phyloP scores from a whole-genome alignment of 2,329 filamentous ascomycete species.

The Neoarthrinium moseri region DNA sequence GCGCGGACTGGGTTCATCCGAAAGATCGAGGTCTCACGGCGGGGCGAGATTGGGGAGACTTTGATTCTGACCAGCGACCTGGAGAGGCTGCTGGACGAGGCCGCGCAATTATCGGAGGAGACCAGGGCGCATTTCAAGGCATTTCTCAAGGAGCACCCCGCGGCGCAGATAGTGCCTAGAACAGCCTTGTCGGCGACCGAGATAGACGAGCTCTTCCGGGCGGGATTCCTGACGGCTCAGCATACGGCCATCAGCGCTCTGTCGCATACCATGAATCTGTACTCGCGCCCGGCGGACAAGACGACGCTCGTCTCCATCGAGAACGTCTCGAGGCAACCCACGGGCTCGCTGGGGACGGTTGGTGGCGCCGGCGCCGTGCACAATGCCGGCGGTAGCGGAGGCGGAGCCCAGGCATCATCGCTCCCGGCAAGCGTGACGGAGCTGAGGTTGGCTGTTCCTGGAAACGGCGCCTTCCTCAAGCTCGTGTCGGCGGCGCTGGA shows the following conservation, averaged over 20 bases:
- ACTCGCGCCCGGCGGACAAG: slow-evolving; percentile 50
- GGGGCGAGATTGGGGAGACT: slow-evolving; percentile 62
- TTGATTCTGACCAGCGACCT: slow-evolving; percentile 60
- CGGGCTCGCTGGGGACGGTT: slow-evolving; percentile 67
- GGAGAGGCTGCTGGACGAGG: slow-evolving; percentile 42
- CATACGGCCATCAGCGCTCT: slow-evolving; percentile 32
- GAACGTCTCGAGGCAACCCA: slow-evolving; percentile 62
- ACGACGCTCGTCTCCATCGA: slow-evolving; percentile 60
- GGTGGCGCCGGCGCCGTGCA: slow-evolving; percentile 67
- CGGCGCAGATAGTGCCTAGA: slow-evolving; percentile 37
- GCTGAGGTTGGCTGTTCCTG: slow-evolving; percentile 63
- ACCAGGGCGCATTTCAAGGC: slow-evolving; percentile 50
- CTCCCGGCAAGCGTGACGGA: slow-evolving; percentile 30
- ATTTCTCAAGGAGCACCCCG: slow-evolving; percentile 51
- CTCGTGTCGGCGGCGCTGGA: slow-evolving; percentile 59
- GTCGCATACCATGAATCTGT: slow-evolving; percentile 35
- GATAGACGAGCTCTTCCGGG: slow-evolving; percentile 53
- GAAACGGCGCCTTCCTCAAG: slow-evolving; percentile 66
- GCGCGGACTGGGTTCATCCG: slow-evolving; percentile 55
- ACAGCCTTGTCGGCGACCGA: slow-evolving; percentile 20
- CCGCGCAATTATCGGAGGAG: slow-evolving; percentile 33
- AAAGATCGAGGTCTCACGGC: slow-evolving; percentile 61
- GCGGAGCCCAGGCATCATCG: slow-evolving; percentile 38
- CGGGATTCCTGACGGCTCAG: slow-evolving; percentile 64
- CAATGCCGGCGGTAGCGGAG: slow-evolving; percentile 55